A percentile compares a stretch with the other conserved stretches of the same genome.
phyloP scores from a whole-genome alignment of 345 rosid species.

The Odontarrhena argentea region DNA sequence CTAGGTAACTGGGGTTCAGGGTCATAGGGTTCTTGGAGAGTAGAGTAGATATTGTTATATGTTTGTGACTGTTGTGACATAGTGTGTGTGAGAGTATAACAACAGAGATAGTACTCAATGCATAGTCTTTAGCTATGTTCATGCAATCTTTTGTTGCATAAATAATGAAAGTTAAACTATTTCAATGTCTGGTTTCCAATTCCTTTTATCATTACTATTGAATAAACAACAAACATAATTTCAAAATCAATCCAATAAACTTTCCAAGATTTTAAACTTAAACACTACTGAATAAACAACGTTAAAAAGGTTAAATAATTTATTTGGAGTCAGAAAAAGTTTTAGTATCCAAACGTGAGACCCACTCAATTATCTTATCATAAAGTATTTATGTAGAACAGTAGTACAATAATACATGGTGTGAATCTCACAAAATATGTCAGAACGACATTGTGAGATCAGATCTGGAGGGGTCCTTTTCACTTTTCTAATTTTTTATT shows the following conservation, averaged over 20 bases:
- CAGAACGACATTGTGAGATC: constrained; percentile 29
- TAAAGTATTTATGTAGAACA: constrained; percentile 5
- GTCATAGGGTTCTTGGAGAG: constrained; percentile 29
- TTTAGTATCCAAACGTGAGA: constrained; percentile 29
- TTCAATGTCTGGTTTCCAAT: background rate
- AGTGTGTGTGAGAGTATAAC: constrained; percentile 28
- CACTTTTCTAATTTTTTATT: background rate
- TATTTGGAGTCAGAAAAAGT: constrained; percentile 5
- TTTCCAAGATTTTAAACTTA: background rate
- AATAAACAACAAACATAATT: constrained; percentile 3
- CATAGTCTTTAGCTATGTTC: constrained; percentile 15
- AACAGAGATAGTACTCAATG: constrained; percentile 14
- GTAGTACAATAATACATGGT: constrained; percentile 9
- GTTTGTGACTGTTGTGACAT: constrained; percentile 31
- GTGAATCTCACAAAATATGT: constrained; percentile 31
- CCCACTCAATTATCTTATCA: constrained; percentile 16
- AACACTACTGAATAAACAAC: background rate
- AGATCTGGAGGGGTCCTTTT: constrained; percentile 23
- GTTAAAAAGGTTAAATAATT: background rate
- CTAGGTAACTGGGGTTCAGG: constrained; percentile 8
- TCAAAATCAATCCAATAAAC: background rate
- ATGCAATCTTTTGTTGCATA: constrained; percentile 30
- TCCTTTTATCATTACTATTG: background rate
- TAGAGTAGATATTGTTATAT: constrained; percentile 3
- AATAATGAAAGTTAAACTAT: constrained; percentile 19